Evolutionary conservation across 1,284 basidiomycete species (phyloP), one percentile per base, ranked within the genome.

Genomic region (Ceratobasidium sp.): DNA sequence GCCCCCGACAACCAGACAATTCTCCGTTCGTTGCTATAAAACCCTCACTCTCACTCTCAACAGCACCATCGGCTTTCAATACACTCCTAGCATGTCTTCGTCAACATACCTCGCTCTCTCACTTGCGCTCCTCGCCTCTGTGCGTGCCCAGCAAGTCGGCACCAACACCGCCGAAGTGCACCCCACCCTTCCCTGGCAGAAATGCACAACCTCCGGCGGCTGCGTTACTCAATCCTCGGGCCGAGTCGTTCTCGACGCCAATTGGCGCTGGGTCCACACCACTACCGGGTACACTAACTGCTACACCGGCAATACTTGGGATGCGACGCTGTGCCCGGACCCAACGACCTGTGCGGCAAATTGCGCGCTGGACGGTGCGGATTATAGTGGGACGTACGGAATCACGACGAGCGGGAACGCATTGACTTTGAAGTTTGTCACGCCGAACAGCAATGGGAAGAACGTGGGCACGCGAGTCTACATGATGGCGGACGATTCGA

Each of bases 341-440:
- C 79, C 80, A 22, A 79, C 78, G 5, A 86, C 85, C 66, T 82
- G 87, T 79, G 85, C 85, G 8, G 73, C 79, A 29, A 87, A 87
- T 82, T 89, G 88, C 78, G 88, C 87, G 22, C 81, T 89, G 75
- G 88, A 89, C 75, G 88, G 88, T 76, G 88, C 87, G n/a, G 86
- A 87, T 81, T 89, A 89, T 80, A 45, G 80, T 5, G 83, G 80
- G 76, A 85, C 84, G 45, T 85, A 85, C 77, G 84, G 85, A 77
- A 83, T 87, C 80, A 85, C 84, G 50, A 81, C 85, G 60, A 81
- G 78, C 73, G 86, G 86, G 75, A 83, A 85, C 79, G 80, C 2
- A 86, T 91, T 79, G 76, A 90, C 94, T 93, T 72, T 94, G 90
- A 45, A 97, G 88, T 74, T 97, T 95, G 81, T 96, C 79, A 9